Conservation (phyloP, 768 basidiomycete genomes). For the Leccinum fibrillosum region DNA sequence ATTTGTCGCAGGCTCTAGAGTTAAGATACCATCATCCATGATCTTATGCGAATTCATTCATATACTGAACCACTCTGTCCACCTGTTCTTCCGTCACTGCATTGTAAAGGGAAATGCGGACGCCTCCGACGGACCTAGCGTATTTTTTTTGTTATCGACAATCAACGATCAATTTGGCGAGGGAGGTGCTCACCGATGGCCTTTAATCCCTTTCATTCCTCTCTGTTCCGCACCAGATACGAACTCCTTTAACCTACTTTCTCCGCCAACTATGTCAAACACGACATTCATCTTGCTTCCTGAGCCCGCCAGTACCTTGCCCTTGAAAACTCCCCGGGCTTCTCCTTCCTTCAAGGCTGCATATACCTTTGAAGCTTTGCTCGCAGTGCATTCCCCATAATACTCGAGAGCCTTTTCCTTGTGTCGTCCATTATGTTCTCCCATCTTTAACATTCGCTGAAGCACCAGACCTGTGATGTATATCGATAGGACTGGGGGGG, state of each 20-base stretch:
- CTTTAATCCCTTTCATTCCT: slow-evolving; percentile 86
- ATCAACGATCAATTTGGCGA: not conserved
- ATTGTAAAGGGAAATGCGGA: slow-evolving; percentile 87
- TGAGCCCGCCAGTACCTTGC: slow-evolving; percentile 70
- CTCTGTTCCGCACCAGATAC: slow-evolving; percentile 73
- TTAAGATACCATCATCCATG: slow-evolving; percentile 3
- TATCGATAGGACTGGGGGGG: slow-evolving; percentile 87
- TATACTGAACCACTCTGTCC: slow-evolving; percentile 56
- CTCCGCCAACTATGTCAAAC: slow-evolving; percentile 72
- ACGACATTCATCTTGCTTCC: slow-evolving; percentile 97
- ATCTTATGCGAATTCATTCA: slow-evolving; percentile 46
- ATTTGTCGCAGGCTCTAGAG: not conserved
- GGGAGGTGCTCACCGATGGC: slow-evolving; percentile 70
- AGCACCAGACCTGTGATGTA: slow-evolving; percentile 90
- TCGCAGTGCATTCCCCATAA: slow-evolving; percentile 61
- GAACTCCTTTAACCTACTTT: slow-evolving; percentile 72
- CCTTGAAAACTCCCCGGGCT: slow-evolving; percentile 61
- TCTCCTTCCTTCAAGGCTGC: slow-evolving; percentile 66
- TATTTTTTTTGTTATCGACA: not conserved
- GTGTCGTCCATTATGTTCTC: slow-evolving; percentile 11
- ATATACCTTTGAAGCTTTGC: slow-evolving; percentile 80
- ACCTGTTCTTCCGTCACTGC: slow-evolving; percentile 77
- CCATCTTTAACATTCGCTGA: slow-evolving; percentile 50
- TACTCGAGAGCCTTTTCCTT: slow-evolving; percentile 61
- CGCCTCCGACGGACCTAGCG: slow-evolving; percentile 58